Conservation (phyloP, 2,329 filamentous ascomycete species). For the Epicoccum sorghinum region DNA sequence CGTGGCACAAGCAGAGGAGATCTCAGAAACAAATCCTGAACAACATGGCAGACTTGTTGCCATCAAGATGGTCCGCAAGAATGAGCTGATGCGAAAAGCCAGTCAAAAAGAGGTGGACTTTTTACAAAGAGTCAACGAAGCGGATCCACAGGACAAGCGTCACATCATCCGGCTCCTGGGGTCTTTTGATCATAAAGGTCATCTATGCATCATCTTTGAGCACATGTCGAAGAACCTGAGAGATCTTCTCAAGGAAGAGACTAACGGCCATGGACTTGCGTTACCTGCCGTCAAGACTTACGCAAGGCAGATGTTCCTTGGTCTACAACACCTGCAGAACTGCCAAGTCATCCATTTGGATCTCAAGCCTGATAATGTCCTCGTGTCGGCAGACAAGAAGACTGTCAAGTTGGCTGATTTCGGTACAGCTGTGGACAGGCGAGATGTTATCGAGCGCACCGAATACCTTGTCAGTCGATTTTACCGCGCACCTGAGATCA, state of each 20-base stretch:
- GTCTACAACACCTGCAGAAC: conserved; percentile 84
- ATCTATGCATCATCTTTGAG: conserved; percentile 97
- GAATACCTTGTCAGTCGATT: conserved; percentile 96
- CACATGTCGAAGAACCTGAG: conserved; percentile 84
- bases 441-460: conserved; percentile 83
- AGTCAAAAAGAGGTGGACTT: conserved; percentile 95
- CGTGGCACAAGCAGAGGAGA: conserved; percentile 76
- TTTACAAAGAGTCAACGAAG: conserved; percentile 81
- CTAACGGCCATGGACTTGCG: conserved; percentile 82
- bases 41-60: conserved; percentile 70
- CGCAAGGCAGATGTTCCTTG: conserved; percentile 92
- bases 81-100: conserved; percentile 90
- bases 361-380: conserved; percentile 95
- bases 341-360: conserved; percentile 95
- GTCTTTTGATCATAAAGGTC: conserved; percentile 90
- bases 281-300: conserved; percentile 85
- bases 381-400: conserved; percentile 65
- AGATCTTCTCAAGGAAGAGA: conserved; percentile 91
- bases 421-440: conserved; percentile 90
- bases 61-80: conserved; percentile 97
- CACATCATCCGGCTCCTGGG: conserved; percentile 88
- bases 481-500: conserved; percentile 96
- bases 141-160: conserved; percentile 87
- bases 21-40: conserved; percentile 47
- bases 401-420: conserved; percentile 94